Evolutionary conservation across 148 eudicot species (phyloP).

Genomic region (Silene uniflora): DNA sequence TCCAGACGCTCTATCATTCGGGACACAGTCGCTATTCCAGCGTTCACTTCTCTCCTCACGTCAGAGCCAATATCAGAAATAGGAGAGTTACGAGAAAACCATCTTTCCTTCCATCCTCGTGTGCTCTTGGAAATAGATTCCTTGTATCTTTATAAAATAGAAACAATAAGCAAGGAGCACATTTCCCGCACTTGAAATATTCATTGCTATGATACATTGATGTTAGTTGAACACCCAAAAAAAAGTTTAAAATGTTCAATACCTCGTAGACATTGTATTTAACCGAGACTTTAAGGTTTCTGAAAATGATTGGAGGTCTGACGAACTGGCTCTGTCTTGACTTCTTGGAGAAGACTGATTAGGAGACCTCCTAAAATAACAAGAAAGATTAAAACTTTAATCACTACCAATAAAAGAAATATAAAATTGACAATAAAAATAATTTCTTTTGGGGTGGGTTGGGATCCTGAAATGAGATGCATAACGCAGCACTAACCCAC

Average conservation of each 20-base stretch:
- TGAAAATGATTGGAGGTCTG: conserved; percentile 83
- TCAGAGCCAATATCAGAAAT: conserved; percentile 54
- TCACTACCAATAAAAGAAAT: not conserved
- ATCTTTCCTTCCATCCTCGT: conserved; percentile 85
- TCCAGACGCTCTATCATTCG: conserved; percentile 77
- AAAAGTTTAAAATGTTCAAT: conserved; percentile 5
- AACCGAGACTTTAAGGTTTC: conserved; percentile 78
- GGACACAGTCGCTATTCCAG: conserved; percentile 59
- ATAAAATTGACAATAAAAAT: not conserved
- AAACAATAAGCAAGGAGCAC: not conserved
- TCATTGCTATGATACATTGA: not conserved
- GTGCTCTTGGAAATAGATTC: conserved; percentile 85
- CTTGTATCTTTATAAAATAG: conserved; percentile 49
- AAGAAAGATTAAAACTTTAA: not conserved
- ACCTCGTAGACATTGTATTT: conserved; percentile 73
- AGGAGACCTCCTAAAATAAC: conserved; percentile 44
- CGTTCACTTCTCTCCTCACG: conserved; percentile 52
- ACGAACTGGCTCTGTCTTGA: conserved; percentile 84
- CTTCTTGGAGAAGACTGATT: conserved; percentile 48
- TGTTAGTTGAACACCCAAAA: not conserved
- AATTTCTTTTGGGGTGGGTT: not conserved
- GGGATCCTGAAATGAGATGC: too few species aligned
- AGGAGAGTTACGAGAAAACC: conserved; percentile 74
- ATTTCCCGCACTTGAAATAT: not conserved
- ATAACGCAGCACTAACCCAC: not conserved